These are phyloP conservation scores for Phoenix roebelenii DNA, from an alignment of 176 grass and related monocot species.

Conservation along the genomic window DNA sequence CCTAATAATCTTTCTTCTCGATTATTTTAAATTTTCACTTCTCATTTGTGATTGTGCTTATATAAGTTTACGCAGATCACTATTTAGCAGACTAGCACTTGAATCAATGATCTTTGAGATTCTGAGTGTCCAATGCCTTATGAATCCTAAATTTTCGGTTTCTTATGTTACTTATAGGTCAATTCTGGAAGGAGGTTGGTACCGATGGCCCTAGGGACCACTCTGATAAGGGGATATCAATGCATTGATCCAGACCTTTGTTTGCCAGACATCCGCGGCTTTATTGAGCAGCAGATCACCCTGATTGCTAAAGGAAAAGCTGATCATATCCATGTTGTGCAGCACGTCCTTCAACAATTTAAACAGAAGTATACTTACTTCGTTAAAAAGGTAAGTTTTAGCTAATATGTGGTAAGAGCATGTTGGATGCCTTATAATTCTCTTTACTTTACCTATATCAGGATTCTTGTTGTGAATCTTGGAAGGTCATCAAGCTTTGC, in stretches of 20 bases:
- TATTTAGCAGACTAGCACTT: too few relatives aligned
- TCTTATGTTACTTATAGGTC: constrained; percentile 41
- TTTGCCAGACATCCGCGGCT: constrained; percentile 89
- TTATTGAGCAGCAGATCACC: constrained; percentile 98
- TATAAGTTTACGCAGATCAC: too few relatives aligned
- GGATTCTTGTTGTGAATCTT: too few relatives aligned
- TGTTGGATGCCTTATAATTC: too few relatives aligned
- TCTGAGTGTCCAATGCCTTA: too few relatives aligned
- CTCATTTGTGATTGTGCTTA: too few relatives aligned
- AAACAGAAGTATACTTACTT: constrained; percentile 82
- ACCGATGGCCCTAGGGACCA: constrained; percentile 78
- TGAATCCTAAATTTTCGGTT: background rate
- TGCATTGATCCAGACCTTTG: constrained; percentile 94
- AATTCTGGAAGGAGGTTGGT: constrained; percentile 86
- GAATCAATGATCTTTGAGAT: too few relatives aligned
- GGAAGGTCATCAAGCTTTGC: too few relatives aligned
- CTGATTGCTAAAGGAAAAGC: constrained; percentile 84
- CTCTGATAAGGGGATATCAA: constrained; percentile 92
- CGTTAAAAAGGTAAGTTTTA: constrained; percentile 60
- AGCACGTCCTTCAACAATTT: constrained; percentile 81
- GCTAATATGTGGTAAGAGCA: too few relatives aligned
- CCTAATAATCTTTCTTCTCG: constrained; percentile 6
- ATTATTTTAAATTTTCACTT: background rate
- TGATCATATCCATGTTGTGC: constrained; percentile 58
- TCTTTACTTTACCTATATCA: too few relatives aligned